Base-by-base conservation (phyloP, 148 eudicot genomes). In the Heliosperma pusillum region DNA sequence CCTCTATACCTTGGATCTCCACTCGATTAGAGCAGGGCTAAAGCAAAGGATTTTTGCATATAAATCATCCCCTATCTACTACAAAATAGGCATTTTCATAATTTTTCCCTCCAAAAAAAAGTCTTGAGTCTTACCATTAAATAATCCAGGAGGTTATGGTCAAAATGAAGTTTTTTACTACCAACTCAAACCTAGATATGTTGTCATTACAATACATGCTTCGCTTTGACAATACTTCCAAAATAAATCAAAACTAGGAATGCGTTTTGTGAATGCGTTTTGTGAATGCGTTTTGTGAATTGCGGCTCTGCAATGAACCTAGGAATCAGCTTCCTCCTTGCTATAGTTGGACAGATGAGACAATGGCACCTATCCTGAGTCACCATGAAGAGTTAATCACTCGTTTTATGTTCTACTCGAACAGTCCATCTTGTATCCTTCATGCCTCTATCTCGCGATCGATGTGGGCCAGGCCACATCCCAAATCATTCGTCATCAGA, bases 401-500 rank as follows among this genome's bases (percentile, higher is more conserved):
- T 50, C 25, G 12, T 6, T 55, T 19, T 5, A 55, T 55, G 59
- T 55, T 55, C 59, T 5, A 55, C 59, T 55, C n/a, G 62, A 10
- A 8, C 27, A 58, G 7, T 58, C 25, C 20, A 50, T 13, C 4
- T 50, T 16, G 3, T 13, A 3, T 50, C 4, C 2, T 3, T 12
- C 55, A 50, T 50, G 13, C 10, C 12, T 50, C 10, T 50, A 47
- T 6, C 73, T 13, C 16, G 4, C 42, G 22, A 47, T 24, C 10
- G 7, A 55, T 12, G 19, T 10, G 22, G 17, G 3, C 55, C 19
- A 50, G 17, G 16, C 26, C n/a, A n/a, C 44, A 45, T n/a, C 53
- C 21, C 13, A 68, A 70, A 25, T 82, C 79, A 82, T 56, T 94
- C 97, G 17, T 90, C 89, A 74, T 94, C 98, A 3, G 97, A 90